Percentiles rank a stretch among this genome's conserved stretches.
Evolutionary conservation across 2,329 filamentous ascomycete species (phyloP).

Genomic region (Fusarium chlamydosporum): DNA sequence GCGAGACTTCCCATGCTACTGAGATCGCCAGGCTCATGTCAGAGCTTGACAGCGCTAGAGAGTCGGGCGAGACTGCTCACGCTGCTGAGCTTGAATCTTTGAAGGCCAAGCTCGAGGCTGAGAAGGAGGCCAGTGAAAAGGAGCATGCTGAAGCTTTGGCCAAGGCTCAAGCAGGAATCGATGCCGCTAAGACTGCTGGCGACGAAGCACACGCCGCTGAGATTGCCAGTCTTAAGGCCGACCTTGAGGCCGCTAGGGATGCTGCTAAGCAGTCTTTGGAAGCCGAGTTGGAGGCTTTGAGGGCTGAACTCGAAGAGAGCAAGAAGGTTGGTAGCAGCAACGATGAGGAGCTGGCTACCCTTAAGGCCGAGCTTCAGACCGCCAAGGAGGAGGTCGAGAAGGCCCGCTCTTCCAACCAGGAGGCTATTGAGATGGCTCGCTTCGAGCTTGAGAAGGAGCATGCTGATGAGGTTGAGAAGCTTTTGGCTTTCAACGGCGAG

Average conservation of each 20-base stretch:
- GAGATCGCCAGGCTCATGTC: constrained; percentile 51
- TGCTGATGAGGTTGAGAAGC: constrained; percentile 63
- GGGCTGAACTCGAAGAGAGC: constrained; percentile 60
- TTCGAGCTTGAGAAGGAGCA: constrained; percentile 62
- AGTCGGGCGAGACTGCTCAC: constrained; percentile 50
- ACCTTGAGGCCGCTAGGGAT: constrained; percentile 53
- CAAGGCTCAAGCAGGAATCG: constrained; percentile 53
- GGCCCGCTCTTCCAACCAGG: constrained; percentile 59
- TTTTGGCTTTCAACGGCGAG: constrained; percentile 60
- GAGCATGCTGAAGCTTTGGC: constrained; percentile 52
- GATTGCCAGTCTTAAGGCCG: constrained; percentile 53
- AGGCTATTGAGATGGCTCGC: constrained; percentile 62
- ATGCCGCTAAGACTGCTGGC: constrained; percentile 51
- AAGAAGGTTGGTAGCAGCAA: constrained; percentile 58
- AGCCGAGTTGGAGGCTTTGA: constrained; percentile 58
- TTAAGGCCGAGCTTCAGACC: constrained; percentile 50
- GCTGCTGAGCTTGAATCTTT: constrained; percentile 58
- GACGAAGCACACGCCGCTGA: constrained; percentile 52
- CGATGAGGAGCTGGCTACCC: constrained; percentile 53
- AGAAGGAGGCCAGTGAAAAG: constrained; percentile 58
- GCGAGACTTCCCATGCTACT: constrained; percentile 49
- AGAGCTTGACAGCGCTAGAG: constrained; percentile 53
- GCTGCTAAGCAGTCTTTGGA: constrained; percentile 53
- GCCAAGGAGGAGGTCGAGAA: constrained; percentile 61
- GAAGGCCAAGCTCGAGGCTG: constrained; percentile 60